Percentiles rank a stretch among this genome's conserved stretches.
phyloP scores from a whole-genome alignment of 805 yeast species.

The Wickerhamiella brachini region DNA sequence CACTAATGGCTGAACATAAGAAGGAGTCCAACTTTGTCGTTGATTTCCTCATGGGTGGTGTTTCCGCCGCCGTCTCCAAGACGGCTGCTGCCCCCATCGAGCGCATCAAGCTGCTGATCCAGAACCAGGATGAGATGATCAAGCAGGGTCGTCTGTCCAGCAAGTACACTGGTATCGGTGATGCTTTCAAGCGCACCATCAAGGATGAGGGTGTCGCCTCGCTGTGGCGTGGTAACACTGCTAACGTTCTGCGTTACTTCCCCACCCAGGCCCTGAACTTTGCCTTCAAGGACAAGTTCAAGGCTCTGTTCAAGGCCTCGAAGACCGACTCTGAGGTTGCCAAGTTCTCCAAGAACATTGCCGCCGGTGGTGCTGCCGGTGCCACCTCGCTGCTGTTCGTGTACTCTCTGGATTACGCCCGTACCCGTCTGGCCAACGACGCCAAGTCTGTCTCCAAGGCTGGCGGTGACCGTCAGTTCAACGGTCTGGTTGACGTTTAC shows the following conservation, averaged over 20 bases:
- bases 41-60: conserved; percentile 93
- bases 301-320: conserved; percentile 84
- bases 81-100: conserved; percentile 93
- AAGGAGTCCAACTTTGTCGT: conserved; percentile 22
- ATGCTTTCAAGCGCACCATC: conserved; percentile 86
- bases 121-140: conserved; percentile 92
- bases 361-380: conserved; percentile 96
- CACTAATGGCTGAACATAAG: conserved; percentile 3
- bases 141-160: conserved; percentile 85
- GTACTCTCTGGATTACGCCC: conserved; percentile 90
- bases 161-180: conserved; percentile 75
- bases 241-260: conserved; percentile 93
- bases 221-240: conserved; percentile 98
- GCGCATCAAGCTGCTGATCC: conserved; percentile 86
- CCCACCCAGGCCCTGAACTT: conserved; percentile 95
- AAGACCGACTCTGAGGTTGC: conserved; percentile 73
- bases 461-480: conserved; percentile 74
- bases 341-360: conserved; percentile 91
- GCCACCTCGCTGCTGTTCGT: conserved; percentile 80
- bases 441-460: conserved; percentile 63
- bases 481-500: conserved; percentile 90
- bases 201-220: conserved; percentile 78
- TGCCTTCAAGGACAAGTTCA: conserved; percentile 89
- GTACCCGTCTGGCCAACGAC: conserved; percentile 95
- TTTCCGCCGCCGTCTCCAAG: conserved; percentile 92